phyloP scores from a whole-genome alignment of 192 early-diverging fungal species.

The Entrophospora sp. region DNA sequence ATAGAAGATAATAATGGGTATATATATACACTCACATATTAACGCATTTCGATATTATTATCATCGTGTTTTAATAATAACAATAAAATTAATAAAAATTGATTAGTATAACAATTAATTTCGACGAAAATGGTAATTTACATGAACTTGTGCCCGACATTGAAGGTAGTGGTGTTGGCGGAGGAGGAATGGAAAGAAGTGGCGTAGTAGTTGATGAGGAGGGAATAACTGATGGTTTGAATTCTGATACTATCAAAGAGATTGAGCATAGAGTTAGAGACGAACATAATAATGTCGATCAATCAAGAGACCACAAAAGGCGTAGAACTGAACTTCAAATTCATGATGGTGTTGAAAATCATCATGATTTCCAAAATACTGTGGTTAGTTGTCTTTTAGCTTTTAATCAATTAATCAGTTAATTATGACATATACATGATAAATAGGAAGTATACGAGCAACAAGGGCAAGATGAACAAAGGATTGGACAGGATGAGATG shows the following conservation, averaged over 20 bases:
- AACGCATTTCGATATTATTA: not conserved
- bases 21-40: not conserved
- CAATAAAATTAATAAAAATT: not conserved
- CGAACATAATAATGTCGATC: too few species aligned
- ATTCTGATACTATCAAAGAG: not conserved
- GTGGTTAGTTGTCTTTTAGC: too few species aligned
- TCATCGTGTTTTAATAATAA: not conserved
- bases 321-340: too few species aligned
- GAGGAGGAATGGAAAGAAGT: not conserved
- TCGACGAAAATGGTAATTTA: conserved; percentile 14
- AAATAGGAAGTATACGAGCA: too few species aligned
- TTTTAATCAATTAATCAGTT: too few species aligned
- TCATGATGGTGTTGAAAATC: too few species aligned
- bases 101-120: conserved; percentile 15
- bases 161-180: not conserved
- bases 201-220: not conserved
- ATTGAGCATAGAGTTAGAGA: not conserved
- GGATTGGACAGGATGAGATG: not conserved
- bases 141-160: not conserved
- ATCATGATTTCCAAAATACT: too few species aligned
- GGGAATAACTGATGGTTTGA: not conserved
- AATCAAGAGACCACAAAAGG: too few species aligned
- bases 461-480: not conserved
- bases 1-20: not conserved
- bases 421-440: too few species aligned